A percentile compares a stretch with the other conserved stretches of the same genome.
These are phyloP conservation scores for Globisporangium apiculatum DNA, from an alignment of 352 stramenopile species.

Conservation along the genomic window DNA sequence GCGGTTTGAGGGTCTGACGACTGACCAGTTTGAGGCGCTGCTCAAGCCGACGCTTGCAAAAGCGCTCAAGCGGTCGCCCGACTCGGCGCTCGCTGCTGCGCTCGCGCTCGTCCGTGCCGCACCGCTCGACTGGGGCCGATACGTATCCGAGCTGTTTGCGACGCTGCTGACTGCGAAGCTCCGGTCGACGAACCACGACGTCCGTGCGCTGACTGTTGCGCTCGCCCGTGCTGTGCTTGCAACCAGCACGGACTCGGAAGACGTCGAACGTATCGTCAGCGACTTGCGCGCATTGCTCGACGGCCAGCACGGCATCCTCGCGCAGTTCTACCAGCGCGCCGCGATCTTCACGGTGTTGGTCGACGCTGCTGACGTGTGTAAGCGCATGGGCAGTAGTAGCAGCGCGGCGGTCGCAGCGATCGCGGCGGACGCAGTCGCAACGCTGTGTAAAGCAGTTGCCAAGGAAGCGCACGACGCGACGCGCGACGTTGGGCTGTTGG, in stretches of 20 bases:
- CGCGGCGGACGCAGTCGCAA: constrained; percentile 32
- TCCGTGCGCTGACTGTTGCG: constrained; percentile 42
- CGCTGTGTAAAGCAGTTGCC: constrained; percentile 59
- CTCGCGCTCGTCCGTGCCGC: constrained; percentile 38
- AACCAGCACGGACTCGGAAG: constrained; percentile 42
- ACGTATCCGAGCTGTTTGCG: constrained; percentile 60
- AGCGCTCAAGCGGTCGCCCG: constrained; percentile 79
- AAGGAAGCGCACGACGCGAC: constrained; percentile 84
- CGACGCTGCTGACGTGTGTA: constrained; percentile 35
- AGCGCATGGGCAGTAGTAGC: constrained; percentile 10
- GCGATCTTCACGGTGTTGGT: constrained; percentile 59
- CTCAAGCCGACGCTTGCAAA: constrained; percentile 62
- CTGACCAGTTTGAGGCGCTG: constrained; percentile 53
- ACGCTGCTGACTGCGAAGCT: constrained; percentile 67
- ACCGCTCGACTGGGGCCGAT: constrained; percentile 59
- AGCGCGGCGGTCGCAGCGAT: constrained; percentile 35
- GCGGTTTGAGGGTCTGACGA: constrained; percentile 48
- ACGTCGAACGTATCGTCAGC: constrained; percentile 46
- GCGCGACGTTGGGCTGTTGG: constrained; percentile 61
- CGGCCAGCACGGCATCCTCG: constrained; percentile 76
- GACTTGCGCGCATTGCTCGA: constrained; percentile 59
- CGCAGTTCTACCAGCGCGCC: constrained; percentile 86
- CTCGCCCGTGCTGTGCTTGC: constrained; percentile 41
- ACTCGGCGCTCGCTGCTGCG: constrained; percentile 61
- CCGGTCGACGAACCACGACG: constrained; percentile 75